These are phyloP conservation scores for Ambrosia artemisiifolia DNA, from an alignment of 129 eudicot genomes.

Conservation along the genomic window DNA sequence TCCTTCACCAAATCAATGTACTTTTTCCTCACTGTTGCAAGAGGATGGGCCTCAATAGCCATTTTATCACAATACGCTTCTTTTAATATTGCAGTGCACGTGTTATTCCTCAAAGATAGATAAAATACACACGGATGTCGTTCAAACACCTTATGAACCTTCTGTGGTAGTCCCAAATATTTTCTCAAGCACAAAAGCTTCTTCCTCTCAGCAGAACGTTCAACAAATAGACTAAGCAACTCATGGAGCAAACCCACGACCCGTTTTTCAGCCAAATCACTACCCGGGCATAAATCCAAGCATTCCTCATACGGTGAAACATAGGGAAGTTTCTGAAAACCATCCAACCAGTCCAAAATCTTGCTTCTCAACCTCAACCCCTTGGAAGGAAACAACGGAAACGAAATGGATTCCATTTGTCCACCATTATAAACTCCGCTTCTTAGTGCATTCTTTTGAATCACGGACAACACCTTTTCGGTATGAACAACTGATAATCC, in stretches of 20 bases:
- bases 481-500: constrained; percentile 52
- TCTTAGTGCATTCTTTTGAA: constrained; percentile 61
- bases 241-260: constrained; percentile 79
- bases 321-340: constrained; percentile 68
- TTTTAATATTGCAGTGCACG: constrained; percentile 70
- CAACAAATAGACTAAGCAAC: constrained; percentile 74
- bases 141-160: constrained; percentile 81
- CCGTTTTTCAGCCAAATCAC: constrained; percentile 80
- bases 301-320: constrained; percentile 69
- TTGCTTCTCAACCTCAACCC: constrained; percentile 69
- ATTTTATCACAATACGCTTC: constrained; percentile 58
- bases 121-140: constrained; percentile 77
- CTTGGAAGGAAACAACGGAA: constrained; percentile 76
- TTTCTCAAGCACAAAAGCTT: constrained; percentile 58
- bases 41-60: constrained; percentile 62
- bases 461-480: constrained; percentile 31
- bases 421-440: constrained; percentile 42
- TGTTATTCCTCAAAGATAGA: constrained; percentile 60
- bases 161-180: constrained; percentile 74
- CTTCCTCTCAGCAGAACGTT: constrained; percentile 75
- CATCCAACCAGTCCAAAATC: constrained; percentile 69
- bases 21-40: constrained; percentile 57
- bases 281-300: constrained; percentile 39
- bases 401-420: constrained; percentile 39
- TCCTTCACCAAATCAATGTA: constrained; percentile 63